These are phyloP conservation scores for Xylariomycetidae sp. DNA, from an alignment of 2,329 filamentous ascomycete species.

Conservation along the genomic window DNA sequence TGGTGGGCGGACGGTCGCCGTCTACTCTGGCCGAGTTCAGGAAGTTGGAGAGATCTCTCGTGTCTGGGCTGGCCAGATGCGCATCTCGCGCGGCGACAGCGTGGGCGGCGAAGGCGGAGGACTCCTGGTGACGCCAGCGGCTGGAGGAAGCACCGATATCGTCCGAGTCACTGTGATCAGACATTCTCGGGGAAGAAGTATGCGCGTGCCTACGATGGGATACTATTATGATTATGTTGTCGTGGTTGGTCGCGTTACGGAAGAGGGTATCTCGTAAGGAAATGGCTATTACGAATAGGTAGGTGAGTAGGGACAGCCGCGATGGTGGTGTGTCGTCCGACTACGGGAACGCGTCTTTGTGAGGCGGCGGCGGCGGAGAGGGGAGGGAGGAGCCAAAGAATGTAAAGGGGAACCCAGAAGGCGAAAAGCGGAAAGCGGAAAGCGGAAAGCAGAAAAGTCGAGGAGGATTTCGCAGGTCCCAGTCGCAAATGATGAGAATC, in stretches of 20 bases:
- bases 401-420: neutral
- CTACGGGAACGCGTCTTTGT: neutral
- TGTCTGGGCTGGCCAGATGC: constrained; percentile 33
- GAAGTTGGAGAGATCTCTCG: constrained; percentile 49
- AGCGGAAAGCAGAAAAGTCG: neutral
- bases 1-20: constrained; percentile 25
- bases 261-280: constrained; percentile 5
- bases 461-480: too few relatives aligned
- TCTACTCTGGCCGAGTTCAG: constrained; percentile 49
- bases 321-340: neutral
- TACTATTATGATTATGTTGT: too few relatives aligned
- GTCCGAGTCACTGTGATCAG: constrained; percentile 18
- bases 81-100: constrained; percentile 38
- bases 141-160: constrained; percentile 53
- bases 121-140: constrained; percentile 60
- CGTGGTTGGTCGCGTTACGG: too few relatives aligned
- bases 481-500: too few relatives aligned
- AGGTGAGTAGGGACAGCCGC: neutral
- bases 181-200: constrained; percentile 1
- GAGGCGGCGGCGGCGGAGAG: neutral
- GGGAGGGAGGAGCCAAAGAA: neutral
- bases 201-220: neutral
- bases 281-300: neutral
- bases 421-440: neutral
- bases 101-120: constrained; percentile 45